Percentiles rank a stretch among this genome's conserved stretches.
Conservation (phyloP, 106 monocot species). For the Xerophyta viscosa region DNA sequence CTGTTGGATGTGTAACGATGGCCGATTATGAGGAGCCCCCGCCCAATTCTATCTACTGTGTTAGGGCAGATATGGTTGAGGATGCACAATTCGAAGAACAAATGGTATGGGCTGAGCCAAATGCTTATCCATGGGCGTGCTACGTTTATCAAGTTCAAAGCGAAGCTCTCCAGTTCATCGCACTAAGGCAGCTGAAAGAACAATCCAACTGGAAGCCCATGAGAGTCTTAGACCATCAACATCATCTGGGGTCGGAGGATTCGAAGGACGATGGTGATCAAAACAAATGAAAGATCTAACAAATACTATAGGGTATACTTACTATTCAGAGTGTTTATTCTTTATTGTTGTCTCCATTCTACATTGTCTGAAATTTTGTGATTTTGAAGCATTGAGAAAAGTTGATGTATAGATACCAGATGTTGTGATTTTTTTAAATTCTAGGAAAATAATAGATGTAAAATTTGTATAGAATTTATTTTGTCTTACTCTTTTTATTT, state of each 20-base stretch:
- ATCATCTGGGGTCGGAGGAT: conserved; percentile 5
- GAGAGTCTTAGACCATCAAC: conserved; percentile 35
- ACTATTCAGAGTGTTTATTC: no score
- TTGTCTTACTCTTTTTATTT: no score
- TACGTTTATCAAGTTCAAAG: conserved; percentile 83
- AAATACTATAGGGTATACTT: no score
- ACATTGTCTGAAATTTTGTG: no score
- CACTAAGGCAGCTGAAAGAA: conserved; percentile 61
- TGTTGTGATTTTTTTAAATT: no score
- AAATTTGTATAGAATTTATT: no score
- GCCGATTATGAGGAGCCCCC: conserved; percentile 67
- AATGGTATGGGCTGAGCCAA: conserved; percentile 63
- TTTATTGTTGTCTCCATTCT: no score
- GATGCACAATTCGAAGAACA: conserved; percentile 64
- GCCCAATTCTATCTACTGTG: conserved; percentile 42
- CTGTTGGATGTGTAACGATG: conserved; percentile 80
- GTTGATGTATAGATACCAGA: no score
- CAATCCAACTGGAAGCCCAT: conserved; percentile 53
- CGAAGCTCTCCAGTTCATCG: conserved; percentile 72
- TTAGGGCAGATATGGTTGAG: conserved; percentile 41
- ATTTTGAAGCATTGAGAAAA: no score
- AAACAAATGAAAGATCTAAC: neutral
- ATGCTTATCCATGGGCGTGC: conserved; percentile 88
- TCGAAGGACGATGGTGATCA: neutral
- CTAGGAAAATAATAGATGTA: no score